Percentiles rank a stretch among this genome's conserved stretches.
These are phyloP conservation scores for Fusarium hostae DNA, from an alignment of 2,329 filamentous ascomycete genomes.

Conservation along the genomic window DNA sequence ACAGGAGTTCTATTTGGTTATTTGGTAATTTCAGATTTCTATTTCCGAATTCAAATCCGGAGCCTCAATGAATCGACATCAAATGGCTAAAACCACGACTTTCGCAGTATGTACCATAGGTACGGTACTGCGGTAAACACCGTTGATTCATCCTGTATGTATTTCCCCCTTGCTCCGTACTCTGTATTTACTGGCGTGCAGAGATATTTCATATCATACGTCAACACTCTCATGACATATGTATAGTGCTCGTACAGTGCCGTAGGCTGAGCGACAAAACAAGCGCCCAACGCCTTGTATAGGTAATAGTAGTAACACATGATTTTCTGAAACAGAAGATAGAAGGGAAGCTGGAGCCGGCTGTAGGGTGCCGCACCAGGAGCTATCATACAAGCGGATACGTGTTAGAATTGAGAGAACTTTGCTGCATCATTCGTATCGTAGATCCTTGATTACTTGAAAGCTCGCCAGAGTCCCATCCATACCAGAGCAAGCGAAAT, in stretches of 20 bases:
- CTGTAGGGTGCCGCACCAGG: background rate
- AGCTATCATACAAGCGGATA: background rate
- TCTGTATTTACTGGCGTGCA: background rate
- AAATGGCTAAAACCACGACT: background rate
- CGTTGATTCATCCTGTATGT: background rate
- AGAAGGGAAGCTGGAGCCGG: background rate
- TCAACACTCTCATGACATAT: background rate
- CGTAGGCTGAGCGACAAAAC: background rate
- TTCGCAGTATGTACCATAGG: background rate
- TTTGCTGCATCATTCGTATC: slow-evolving; percentile 4
- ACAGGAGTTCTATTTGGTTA: background rate
- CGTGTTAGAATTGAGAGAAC: slow-evolving; percentile 8
- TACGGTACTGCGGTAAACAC: background rate
- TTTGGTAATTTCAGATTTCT: background rate
- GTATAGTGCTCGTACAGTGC: background rate
- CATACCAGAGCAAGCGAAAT: slow-evolving; percentile 76
- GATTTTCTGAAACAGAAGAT: background rate
- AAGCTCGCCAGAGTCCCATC: slow-evolving; percentile 75
- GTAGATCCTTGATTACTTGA: slow-evolving; percentile 51
- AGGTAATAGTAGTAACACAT: background rate
- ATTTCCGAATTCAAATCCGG: background rate
- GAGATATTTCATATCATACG: background rate
- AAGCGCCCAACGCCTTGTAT: slow-evolving; percentile 6
- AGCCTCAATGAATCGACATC: background rate
- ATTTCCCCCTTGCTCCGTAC: background rate